Evolutionary conservation across 208 protist species (phyloP).

Genomic region (Trypanosomatidae sp.): DNA sequence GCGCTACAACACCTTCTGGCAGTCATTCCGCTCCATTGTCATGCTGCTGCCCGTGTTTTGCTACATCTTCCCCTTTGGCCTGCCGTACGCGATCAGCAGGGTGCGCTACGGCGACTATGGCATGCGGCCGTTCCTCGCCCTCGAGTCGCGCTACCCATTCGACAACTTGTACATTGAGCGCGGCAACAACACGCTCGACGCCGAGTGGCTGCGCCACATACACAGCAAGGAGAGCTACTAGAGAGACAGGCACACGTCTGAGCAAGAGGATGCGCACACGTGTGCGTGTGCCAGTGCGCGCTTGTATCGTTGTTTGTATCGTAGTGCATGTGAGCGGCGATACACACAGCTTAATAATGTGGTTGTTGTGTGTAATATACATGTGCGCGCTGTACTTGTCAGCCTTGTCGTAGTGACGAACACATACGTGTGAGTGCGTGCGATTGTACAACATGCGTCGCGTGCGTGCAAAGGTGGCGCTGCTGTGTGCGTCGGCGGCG

Average conservation of each 20-base stretch:
- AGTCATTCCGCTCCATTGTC: constrained; percentile 63
- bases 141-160: constrained; percentile 59
- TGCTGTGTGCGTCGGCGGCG: too few relatives aligned
- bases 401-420: too few relatives aligned
- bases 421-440: too few relatives aligned
- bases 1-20: constrained; percentile 80
- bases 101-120: constrained; percentile 80
- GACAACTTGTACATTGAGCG: constrained; percentile 85
- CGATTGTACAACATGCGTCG: too few relatives aligned
- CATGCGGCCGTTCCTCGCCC: constrained; percentile 73
- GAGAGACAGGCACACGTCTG: background rate
- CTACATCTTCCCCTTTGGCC: constrained; percentile 83
- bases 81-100: constrained; percentile 58
- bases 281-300: too few relatives aligned
- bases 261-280: background rate
- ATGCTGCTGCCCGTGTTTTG: constrained; percentile 82
- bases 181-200: constrained; percentile 65
- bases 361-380: too few relatives aligned
- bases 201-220: constrained; percentile 81
- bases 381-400: too few relatives aligned
- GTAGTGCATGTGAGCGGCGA: too few relatives aligned
- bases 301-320: too few relatives aligned
- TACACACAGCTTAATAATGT: too few relatives aligned
- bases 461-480: too few relatives aligned
- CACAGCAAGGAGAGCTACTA: constrained; percentile 81